Evolutionary conservation across 2,329 filamentous ascomycete species (phyloP).

Genomic region (Coccinonectria pachysandricola): DNA sequence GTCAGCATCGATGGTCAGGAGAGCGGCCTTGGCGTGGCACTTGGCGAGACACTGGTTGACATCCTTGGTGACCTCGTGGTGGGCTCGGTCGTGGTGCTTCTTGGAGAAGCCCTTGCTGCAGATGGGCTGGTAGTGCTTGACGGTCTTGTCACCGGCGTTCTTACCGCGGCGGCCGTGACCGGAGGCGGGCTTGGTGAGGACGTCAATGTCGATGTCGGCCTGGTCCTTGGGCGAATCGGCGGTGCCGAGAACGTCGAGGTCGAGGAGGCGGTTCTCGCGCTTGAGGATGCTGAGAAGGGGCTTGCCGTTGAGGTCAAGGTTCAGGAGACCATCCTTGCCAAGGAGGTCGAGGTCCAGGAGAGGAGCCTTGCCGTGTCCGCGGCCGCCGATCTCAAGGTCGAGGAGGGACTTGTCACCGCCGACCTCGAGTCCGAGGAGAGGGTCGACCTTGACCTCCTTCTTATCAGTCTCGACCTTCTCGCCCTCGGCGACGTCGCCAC

Average conservation of each 20-base stretch:
- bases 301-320: constrained; percentile 5
- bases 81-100: constrained; percentile 8
- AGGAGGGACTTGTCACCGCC: constrained; percentile 3
- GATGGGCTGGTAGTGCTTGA: constrained; percentile 16
- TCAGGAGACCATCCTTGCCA: constrained; percentile 4
- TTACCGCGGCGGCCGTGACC: background rate
- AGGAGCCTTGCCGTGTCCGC: constrained; percentile 4
- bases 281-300: constrained; percentile 2
- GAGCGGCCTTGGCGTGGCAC: constrained; percentile 13
- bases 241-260: constrained; percentile 4
- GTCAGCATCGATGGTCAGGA: constrained; percentile 9
- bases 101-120: constrained; percentile 17
- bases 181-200: constrained; percentile 3
- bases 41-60: constrained; percentile 16
- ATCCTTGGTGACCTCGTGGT: constrained; percentile 9
- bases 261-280: constrained; percentile 2
- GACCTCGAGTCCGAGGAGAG: constrained; percentile 4
- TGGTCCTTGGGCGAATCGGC: constrained; percentile 3
- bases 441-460: constrained; percentile 3
- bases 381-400: constrained; percentile 2
- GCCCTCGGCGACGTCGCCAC: constrained; percentile 3
- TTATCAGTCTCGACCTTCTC: constrained; percentile 1
- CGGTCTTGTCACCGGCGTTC: no score
- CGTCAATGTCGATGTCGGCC: constrained; percentile 8
- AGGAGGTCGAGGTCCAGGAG: constrained; percentile 4